phyloP scores from a whole-genome alignment of 2,329 filamentous ascomycete genomes.

The Alternaria alternata region DNA sequence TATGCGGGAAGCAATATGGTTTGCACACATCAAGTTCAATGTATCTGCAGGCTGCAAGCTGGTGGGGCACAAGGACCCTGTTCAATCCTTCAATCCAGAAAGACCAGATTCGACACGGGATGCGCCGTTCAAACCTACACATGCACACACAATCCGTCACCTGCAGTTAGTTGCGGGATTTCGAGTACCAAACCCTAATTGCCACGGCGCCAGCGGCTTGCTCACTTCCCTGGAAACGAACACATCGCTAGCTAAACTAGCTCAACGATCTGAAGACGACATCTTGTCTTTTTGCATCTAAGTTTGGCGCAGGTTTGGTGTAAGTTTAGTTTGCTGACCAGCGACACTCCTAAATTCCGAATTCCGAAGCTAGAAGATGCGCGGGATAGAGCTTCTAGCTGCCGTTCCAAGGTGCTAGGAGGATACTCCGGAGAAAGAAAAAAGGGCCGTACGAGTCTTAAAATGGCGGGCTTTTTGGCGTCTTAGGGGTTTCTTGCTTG shows the following conservation, averaged over 20 bases:
- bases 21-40: not conserved
- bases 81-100: not conserved
- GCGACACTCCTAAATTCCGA: not conserved
- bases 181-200: not conserved
- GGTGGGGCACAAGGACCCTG: not conserved
- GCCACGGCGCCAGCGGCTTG: not conserved
- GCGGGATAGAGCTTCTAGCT: not conserved
- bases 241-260: not conserved
- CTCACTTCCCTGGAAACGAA: not conserved
- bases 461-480: not conserved
- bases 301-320: slow-evolving; percentile 5
- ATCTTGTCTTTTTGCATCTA: slow-evolving; percentile 1
- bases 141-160: not conserved
- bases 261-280: not conserved
- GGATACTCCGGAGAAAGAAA: slow-evolving; percentile 1
- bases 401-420: slow-evolving; percentile 1
- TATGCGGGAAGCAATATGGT: not conserved
- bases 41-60: slow-evolving; percentile 2
- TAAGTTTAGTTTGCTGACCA: not conserved
- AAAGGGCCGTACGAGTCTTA: not conserved
- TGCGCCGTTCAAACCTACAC: slow-evolving; percentile 1
- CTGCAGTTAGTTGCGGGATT: not conserved
- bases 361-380: not conserved
- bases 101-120: not conserved
- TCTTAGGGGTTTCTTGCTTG: not conserved